phyloP scores from a whole-genome alignment of 495 filamentous ascomycete genomes.

The Platismatia glauca region DNA sequence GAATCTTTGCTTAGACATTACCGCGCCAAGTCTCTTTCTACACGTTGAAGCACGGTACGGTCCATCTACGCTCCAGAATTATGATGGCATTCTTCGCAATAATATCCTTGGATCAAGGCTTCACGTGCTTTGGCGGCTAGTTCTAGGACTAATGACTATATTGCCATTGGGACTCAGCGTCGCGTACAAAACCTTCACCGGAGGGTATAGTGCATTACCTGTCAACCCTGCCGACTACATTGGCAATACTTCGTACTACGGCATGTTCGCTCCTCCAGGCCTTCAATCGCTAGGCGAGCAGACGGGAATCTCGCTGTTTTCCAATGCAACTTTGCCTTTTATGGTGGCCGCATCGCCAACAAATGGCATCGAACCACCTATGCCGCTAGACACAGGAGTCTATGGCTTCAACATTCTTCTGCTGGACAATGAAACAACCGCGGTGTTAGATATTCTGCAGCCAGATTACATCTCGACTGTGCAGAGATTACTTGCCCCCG shows the following conservation, averaged over 20 bases:
- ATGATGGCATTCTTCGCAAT: slow-evolving; percentile 19
- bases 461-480: slow-evolving; percentile 12
- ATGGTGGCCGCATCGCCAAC: background rate
- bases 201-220: slow-evolving; percentile 3
- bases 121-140: slow-evolving; percentile 5
- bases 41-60: slow-evolving; percentile 16
- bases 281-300: slow-evolving; percentile 9
- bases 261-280: slow-evolving; percentile 17
- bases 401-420: slow-evolving; percentile 20
- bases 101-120: slow-evolving; percentile 1
- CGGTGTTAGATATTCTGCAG: slow-evolving; percentile 16
- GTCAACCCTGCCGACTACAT: background rate
- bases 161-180: slow-evolving; percentile 18
- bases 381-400: background rate
- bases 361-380: slow-evolving; percentile 9
- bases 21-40: slow-evolving; percentile 14
- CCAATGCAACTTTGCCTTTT: slow-evolving; percentile 19
- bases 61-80: slow-evolving; percentile 18
- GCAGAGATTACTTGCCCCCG: slow-evolving; percentile 10
- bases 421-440: slow-evolving; percentile 10
- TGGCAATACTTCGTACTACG: slow-evolving; percentile 10
- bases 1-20: slow-evolving; percentile 10
- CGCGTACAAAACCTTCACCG: slow-evolving; percentile 19
- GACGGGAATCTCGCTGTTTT: slow-evolving; percentile 18
- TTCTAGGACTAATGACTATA: slow-evolving; percentile 1